These are phyloP conservation scores for Meyerozyma sp. DNA, from an alignment of 1,139 yeast species.

Conservation along the genomic window DNA sequence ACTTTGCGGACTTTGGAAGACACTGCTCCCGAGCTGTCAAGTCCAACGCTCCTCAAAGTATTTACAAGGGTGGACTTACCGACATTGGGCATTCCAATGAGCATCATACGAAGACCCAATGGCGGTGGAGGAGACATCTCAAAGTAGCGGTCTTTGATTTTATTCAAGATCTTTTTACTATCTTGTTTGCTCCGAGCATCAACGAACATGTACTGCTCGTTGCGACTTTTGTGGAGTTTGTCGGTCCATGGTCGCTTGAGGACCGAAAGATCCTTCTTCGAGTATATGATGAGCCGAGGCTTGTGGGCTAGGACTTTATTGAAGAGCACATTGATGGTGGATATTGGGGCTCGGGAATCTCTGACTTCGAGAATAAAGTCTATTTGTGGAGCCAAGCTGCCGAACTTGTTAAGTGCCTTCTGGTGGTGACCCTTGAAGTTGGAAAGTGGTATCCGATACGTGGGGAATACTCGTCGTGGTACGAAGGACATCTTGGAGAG, in stretches of 20 bases:
- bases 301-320: constrained; percentile 61
- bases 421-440: constrained; percentile 92
- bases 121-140: constrained; percentile 67
- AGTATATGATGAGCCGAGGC: constrained; percentile 58
- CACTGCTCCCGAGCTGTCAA: constrained; percentile 16
- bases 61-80: constrained; percentile 92
- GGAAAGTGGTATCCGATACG: constrained; percentile 61
- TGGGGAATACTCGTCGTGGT: constrained; percentile 54
- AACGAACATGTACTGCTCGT: constrained; percentile 53
- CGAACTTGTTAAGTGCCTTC: constrained; percentile 67
- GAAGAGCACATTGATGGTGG: constrained; percentile 77
- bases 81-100: constrained; percentile 97
- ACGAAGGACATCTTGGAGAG: constrained; percentile 29
- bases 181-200: constrained; percentile 55
- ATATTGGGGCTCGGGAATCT: constrained; percentile 84
- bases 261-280: constrained; percentile 55
- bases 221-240: constrained; percentile 48
- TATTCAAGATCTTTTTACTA: constrained; percentile 44
- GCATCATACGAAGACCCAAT: constrained; percentile 67
- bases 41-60: constrained; percentile 58
- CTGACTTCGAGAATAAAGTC: constrained; percentile 80
- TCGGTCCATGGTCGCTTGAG: constrained; percentile 29
- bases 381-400: constrained; percentile 70
- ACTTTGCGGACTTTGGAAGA: constrained; percentile 53
- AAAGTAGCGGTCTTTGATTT: constrained; percentile 39